Conservation (phyloP, 305 asterid species). For the Fraxinus dipetala region DNA sequence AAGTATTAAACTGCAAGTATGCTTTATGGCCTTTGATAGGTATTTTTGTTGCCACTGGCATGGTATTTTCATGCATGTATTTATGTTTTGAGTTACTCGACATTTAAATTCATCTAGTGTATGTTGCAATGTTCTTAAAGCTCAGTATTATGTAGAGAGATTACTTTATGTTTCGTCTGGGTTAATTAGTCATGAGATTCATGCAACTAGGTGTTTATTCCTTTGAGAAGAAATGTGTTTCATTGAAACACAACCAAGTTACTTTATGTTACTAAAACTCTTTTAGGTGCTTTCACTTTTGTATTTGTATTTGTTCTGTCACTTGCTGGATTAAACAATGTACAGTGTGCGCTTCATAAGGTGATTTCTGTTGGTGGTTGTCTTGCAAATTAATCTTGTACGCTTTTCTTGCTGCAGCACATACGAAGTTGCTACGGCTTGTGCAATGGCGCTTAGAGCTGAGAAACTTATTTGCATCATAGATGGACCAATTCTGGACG, state of each 20-base stretch:
- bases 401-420: constrained; percentile 58
- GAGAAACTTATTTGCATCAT: constrained; percentile 93
- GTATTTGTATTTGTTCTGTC: not conserved
- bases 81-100: not conserved
- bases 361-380: not conserved
- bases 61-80: constrained; percentile 27
- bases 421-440: constrained; percentile 97
- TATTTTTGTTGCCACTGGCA: constrained; percentile 48
- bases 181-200: not conserved
- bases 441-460: constrained; percentile 89
- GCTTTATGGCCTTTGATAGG: constrained; percentile 58
- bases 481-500: constrained; percentile 92
- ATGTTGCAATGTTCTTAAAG: not conserved
- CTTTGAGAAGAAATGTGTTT: not conserved
- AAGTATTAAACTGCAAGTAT: constrained; percentile 98
- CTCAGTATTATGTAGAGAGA: not conserved
- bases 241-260: not conserved
- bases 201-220: not conserved
- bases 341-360: not conserved
- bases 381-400: not conserved
- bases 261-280: not conserved
- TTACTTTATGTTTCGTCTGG: constrained; percentile 8
- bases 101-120: not conserved
- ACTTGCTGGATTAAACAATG: not conserved
- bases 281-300: not conserved